These are phyloP conservation scores for Penicillium salamii DNA, from an alignment of 495 filamentous ascomycete genomes.

Conservation along the genomic window DNA sequence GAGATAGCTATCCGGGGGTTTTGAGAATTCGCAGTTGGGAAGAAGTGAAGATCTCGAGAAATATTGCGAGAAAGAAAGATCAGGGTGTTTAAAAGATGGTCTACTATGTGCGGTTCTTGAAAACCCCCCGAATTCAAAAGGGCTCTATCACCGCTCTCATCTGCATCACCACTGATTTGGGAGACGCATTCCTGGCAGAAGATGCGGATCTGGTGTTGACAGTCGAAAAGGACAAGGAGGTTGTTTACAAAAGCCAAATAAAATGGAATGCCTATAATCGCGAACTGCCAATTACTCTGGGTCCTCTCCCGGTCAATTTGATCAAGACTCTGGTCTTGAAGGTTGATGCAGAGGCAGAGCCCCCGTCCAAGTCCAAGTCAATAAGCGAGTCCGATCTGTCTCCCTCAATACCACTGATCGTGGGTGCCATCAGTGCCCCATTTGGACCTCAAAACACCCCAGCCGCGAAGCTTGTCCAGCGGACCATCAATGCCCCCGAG, in stretches of 20 bases:
- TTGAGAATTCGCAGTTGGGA: background rate
- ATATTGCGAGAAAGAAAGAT: too few relatives aligned
- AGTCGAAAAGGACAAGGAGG: slow-evolving; percentile 22
- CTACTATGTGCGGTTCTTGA: slow-evolving; percentile 75
- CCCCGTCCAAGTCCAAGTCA: slow-evolving; percentile 17
- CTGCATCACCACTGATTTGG: slow-evolving; percentile 87
- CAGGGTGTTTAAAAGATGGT: slow-evolving; percentile 48
- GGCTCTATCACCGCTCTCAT: slow-evolving; percentile 53
- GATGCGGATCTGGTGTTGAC: slow-evolving; percentile 55
- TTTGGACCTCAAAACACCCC: slow-evolving; percentile 37
- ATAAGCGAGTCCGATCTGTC: too few relatives aligned
- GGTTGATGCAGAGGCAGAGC: slow-evolving; percentile 4
- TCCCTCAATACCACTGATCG: slow-evolving; percentile 41
- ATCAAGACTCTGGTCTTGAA: slow-evolving; percentile 27
- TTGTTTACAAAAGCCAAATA: slow-evolving; percentile 43
- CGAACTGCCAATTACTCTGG: slow-evolving; percentile 38
- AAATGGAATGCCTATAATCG: slow-evolving; percentile 56
- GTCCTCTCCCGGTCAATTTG: slow-evolving; percentile 28
- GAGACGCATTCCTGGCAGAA: slow-evolving; percentile 76
- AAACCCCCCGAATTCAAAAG: slow-evolving; percentile 53
- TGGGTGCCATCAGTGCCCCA: slow-evolving; percentile 55
- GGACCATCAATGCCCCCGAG: slow-evolving; percentile 42
- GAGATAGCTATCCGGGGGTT: slow-evolving; percentile 12
- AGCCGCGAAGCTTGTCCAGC: slow-evolving; percentile 50
- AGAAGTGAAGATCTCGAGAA: slow-evolving; percentile 2